phyloP scores from a whole-genome alignment of 805 yeast genomes.

The Barnettozyma siamensis region DNA sequence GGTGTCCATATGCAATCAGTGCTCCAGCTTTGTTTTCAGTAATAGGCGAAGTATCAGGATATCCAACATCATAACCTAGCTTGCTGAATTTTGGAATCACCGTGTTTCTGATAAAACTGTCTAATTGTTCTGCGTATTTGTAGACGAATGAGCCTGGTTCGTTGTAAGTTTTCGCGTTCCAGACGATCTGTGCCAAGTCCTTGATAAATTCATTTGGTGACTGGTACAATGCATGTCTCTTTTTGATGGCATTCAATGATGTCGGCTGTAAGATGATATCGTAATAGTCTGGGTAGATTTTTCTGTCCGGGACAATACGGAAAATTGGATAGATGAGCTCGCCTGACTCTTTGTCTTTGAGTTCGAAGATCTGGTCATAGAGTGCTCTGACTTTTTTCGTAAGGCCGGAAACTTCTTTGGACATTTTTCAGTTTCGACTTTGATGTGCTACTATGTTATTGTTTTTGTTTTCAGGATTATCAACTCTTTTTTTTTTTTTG shows the following conservation, averaged over 20 bases:
- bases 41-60: conserved; percentile 33
- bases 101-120: conserved; percentile 33
- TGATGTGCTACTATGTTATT: not conserved
- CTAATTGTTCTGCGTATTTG: conserved; percentile 53
- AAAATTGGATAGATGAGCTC: conserved; percentile 51
- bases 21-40: conserved; percentile 17
- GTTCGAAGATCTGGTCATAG: conserved; percentile 35
- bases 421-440: conserved; percentile 7
- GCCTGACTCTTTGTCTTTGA: conserved; percentile 31
- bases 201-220: conserved; percentile 63
- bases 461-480: not conserved
- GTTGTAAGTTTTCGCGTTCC: conserved; percentile 88
- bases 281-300: conserved; percentile 71
- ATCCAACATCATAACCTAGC: conserved; percentile 29
- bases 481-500: not conserved
- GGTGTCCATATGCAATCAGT: conserved; percentile 13
- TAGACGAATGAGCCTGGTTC: conserved; percentile 62
- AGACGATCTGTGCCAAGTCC: conserved; percentile 78
- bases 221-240: conserved; percentile 50
- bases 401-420: conserved; percentile 15
- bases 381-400: conserved; percentile 21
- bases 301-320: conserved; percentile 67
- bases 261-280: conserved; percentile 73
- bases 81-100: conserved; percentile 31
- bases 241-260: conserved; percentile 67